Base-by-base conservation (phyloP, 1,284 basidiomycete genomes). In the Melampsora larici-populina region DNA sequence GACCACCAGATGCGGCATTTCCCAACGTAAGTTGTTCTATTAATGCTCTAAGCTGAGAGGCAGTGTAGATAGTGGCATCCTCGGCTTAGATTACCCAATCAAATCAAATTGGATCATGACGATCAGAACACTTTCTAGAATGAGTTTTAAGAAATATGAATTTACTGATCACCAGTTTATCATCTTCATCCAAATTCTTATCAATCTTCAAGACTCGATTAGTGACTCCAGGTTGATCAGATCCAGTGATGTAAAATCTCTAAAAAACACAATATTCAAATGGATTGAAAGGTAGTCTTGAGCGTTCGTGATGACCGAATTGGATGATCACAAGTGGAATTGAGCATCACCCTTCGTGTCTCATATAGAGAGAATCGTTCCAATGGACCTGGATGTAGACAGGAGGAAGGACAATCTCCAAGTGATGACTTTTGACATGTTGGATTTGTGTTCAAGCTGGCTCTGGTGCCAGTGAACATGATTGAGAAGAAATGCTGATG, bases 121-220 rank as follows among this genome's bases (percentile, higher is more conserved):
- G 55, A 60, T 60, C 55, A 60, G 24, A 11, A 21, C 18, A 29
- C 55, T 17, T 8, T n/a, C 8, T 9, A 29, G 55, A 13, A 24
- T 24, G 55, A 60, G 4, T 5, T 43, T 88, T 48, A 4, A 1
- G 36, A n/a, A 55, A 77, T n/a, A 75, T 55, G 33, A 51, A 40
- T 8, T 73, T 40, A n/a, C 79, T 79, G 64, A 78, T 71, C 36
- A 70, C 43, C 24, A 71, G 69, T 40, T 78, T 74, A 49, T 78
- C 65, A 70, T 79, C 58, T 51, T 72, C 78, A 31, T 79, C 75
- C 26, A 80, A 65, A 0, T 92, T 93, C 33, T 94, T 87, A 84
- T 97, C 93, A 71, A 97, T 90, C 86, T 94, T 96, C 81, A 97
- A 88, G 78, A 97, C 92, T 31, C 92, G 89, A 82, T 95, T 93